Base-by-base conservation (phyloP, 441 rosid genomes). In the Breynia disticha region DNA sequence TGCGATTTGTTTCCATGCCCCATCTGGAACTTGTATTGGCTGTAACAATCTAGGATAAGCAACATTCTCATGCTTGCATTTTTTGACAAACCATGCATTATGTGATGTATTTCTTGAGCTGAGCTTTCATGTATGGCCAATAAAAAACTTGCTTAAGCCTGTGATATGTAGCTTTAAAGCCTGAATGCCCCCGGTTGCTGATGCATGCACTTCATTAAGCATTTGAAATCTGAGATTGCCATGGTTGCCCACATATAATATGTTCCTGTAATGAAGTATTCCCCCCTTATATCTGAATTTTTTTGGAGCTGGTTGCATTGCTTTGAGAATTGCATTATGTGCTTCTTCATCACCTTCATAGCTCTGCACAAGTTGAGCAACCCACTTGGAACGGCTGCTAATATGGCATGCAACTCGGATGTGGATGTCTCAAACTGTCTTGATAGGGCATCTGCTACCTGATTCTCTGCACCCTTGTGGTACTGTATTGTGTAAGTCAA, bases 361-460 rank as follows among this genome's bases (percentile, higher is more conserved):
- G 32, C 32, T 24, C 7, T 3, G 4, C 32, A 24, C 32, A 2
- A 24, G 17, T 4, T 48, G 51, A 7, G 12, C 1, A 16, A 12
- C 0, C 20, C 2, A 4, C 18, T 20, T 20, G 1, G 21, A 0
- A 7, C 4, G 1, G n/a, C 21, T 12, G 20, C 7, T 1, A 13
- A 0, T 0, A 43, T 1, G 7, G 16, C n/a, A 1, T 4, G 11
- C 0, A 1, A 11, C 0, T 20, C 13, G 7, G 16, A 1, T 32
- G 16, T 22, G 12, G 16, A 1, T 16, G 32, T 2, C 32, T 48
- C 51, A 4, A 1, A 8, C 12, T 16, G 0, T 0, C 2, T 2
- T 16, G 24, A 45, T 0, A 32, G 11, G 0, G 22, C 60, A 56
- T 56, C 11, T 0, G 18, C 18, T 11, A 5, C 1, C 7, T 5